These are phyloP conservation scores for Xerocomus potaroensis DNA, from an alignment of 768 basidiomycete genomes.

Conservation along the genomic window DNA sequence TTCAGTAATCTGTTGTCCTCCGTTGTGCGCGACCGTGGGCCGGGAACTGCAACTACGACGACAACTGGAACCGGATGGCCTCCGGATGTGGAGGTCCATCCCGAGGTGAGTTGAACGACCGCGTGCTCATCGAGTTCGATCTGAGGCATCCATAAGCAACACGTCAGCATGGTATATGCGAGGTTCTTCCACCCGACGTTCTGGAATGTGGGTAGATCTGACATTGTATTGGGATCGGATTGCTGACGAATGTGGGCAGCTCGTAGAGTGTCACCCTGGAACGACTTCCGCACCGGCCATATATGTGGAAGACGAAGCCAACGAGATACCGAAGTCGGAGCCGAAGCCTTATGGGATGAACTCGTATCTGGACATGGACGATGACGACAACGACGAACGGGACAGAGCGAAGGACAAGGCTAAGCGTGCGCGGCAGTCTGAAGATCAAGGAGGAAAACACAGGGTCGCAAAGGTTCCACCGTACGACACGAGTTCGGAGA, in stretches of 20 bases:
- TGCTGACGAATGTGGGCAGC: background rate
- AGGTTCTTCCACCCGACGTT: constrained; percentile 20
- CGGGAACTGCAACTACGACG: background rate
- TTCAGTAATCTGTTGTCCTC: constrained; percentile 7
- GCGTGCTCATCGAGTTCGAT: background rate
- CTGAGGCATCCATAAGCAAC: constrained; percentile 3
- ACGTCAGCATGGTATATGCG: constrained; percentile 23
- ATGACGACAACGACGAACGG: background rate
- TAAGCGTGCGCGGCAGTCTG: background rate
- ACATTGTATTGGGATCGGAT: no score
- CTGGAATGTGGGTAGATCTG: constrained; percentile 15
- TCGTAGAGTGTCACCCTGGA: constrained; percentile 16
- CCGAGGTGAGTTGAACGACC: constrained; percentile 1
- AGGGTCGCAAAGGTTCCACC: constrained; percentile 2
- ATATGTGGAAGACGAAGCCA: constrained; percentile 17
- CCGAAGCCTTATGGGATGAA: constrained; percentile 6
- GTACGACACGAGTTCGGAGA: constrained; percentile 10
- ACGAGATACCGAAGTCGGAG: constrained; percentile 1
- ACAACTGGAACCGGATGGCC: background rate
- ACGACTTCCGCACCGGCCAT: constrained; percentile 19
- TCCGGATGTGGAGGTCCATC: constrained; percentile 9
- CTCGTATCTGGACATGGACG: constrained; percentile 15
- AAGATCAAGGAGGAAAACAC: background rate
- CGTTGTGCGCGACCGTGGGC: constrained; percentile 2
- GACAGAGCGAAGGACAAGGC: background rate